A percentile compares a stretch with the other conserved stretches of the same genome.
phyloP scores from a whole-genome alignment of 1,284 basidiomycete species.

The Cystobasidium sp. region DNA sequence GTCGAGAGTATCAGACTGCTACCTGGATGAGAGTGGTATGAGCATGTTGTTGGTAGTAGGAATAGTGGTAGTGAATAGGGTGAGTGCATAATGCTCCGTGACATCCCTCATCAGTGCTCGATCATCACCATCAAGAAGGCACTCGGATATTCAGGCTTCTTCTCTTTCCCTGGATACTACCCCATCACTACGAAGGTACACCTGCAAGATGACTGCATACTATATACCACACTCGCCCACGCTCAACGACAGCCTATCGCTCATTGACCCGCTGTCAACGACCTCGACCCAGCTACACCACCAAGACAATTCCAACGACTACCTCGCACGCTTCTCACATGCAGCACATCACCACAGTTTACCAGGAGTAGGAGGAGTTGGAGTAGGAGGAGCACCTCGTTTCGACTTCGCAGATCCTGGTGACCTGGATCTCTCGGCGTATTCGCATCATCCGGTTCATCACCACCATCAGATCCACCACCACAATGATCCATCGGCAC shows the following conservation, averaged over 20 bases:
- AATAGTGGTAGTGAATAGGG: no score
- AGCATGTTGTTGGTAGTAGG: not conserved
- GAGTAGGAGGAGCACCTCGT: not conserved
- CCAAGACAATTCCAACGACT: not conserved
- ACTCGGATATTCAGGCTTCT: not conserved
- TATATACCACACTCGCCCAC: slow-evolving; percentile 39
- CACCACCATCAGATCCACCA: not conserved
- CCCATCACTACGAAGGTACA: not conserved
- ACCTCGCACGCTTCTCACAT: slow-evolving; percentile 9
- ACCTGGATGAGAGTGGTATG: not conserved
- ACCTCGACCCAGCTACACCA: slow-evolving; percentile 7
- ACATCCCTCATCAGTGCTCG: no score
- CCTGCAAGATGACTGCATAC: slow-evolving; percentile 21
- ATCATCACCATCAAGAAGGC: not conserved
- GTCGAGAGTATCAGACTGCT: not conserved
- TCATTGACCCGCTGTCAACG: slow-evolving; percentile 16
- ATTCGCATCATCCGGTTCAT: not conserved
- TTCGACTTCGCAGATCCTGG: slow-evolving; percentile 6
- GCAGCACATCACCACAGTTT: not conserved
- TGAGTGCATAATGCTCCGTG: no score
- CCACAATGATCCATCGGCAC: not conserved
- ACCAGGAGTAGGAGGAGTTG: not conserved
- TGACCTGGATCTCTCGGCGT: not conserved
- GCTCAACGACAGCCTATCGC: slow-evolving; percentile 17
- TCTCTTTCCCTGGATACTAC: not conserved